phyloP scores from a whole-genome alignment of 345 rosid genomes.

The Carallia brachiata region DNA sequence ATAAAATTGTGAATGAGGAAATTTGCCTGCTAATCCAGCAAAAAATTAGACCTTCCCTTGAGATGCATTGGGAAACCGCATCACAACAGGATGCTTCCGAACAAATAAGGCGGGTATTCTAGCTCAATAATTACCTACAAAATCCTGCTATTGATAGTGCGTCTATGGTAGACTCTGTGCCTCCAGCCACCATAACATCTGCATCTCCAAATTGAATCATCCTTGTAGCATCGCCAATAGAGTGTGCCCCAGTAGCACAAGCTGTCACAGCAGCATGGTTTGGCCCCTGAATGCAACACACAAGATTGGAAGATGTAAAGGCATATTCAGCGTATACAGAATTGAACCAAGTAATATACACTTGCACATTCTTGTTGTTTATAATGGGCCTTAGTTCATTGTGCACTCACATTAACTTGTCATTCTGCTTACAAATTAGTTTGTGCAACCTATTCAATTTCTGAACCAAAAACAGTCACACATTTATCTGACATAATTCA shows the following conservation, averaged over 20 bases:
- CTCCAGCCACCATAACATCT: conserved; percentile 95
- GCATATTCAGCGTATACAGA: conserved; percentile 3
- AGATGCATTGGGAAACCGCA: neutral
- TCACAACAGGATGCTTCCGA: neutral
- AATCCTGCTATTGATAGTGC: conserved; percentile 94
- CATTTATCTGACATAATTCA: conserved; percentile 1
- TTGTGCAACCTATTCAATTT: neutral
- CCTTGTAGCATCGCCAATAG: conserved; percentile 94
- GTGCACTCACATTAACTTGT: neutral
- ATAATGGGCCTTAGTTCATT: neutral
- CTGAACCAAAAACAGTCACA: conserved; percentile 4
- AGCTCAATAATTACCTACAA: conserved; percentile 52
- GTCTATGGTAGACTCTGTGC: conserved; percentile 95
- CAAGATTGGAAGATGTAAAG: conserved; percentile 16
- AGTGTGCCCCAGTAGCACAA: conserved; percentile 97
- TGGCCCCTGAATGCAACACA: conserved; percentile 71
- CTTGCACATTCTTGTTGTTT: neutral
- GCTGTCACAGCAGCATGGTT: conserved; percentile 99
- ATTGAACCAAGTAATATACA: conserved; percentile 5
- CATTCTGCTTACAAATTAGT: neutral
- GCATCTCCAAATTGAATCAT: conserved; percentile 98
- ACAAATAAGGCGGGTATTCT: conserved; percentile 4
- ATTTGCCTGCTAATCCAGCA: too few species aligned
- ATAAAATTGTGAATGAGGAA: too few species aligned
- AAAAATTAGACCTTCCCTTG: neutral